Conservation (phyloP, 2,329 filamentous ascomycete species). For the Exophiala xenobiotica region DNA sequence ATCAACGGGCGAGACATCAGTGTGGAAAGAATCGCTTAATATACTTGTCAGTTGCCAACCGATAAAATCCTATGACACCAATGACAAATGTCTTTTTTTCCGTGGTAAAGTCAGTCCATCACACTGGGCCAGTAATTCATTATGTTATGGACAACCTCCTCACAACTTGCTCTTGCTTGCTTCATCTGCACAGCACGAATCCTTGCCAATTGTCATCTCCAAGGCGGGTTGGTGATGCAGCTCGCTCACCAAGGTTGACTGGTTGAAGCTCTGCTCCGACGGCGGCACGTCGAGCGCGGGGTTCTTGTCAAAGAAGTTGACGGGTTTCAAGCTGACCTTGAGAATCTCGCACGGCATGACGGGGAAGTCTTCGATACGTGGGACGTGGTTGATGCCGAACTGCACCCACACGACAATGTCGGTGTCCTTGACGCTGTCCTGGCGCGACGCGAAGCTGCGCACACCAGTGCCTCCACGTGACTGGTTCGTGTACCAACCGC, state of each 20-base stretch:
- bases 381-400: conserved; percentile 63
- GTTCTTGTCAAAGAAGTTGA: conserved; percentile 55
- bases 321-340: conserved; percentile 49
- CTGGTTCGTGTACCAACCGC: conserved; percentile 58
- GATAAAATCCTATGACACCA: too few relatives aligned
- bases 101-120: too few relatives aligned
- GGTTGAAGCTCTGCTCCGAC: conserved; percentile 44
- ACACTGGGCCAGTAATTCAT: too few relatives aligned
- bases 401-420: conserved; percentile 59
- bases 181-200: conserved; percentile 18
- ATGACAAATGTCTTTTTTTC: too few relatives aligned
- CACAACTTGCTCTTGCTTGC: conserved; percentile 24
- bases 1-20: too few relatives aligned
- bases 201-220: conserved; percentile 18
- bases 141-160: too few relatives aligned
- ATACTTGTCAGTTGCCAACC: too few relatives aligned
- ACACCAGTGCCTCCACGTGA: conserved; percentile 55
- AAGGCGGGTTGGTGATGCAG: conserved; percentile 25
- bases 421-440: conserved; percentile 48
- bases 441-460: conserved; percentile 50
- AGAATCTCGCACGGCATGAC: conserved; percentile 64
- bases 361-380: conserved; percentile 65
- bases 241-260: conserved; percentile 27
- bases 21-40: too few relatives aligned
- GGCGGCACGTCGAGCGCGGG: conserved; percentile 50